Base-by-base conservation (phyloP, 345 rosid species). In the Boechera retrofracta region DNA sequence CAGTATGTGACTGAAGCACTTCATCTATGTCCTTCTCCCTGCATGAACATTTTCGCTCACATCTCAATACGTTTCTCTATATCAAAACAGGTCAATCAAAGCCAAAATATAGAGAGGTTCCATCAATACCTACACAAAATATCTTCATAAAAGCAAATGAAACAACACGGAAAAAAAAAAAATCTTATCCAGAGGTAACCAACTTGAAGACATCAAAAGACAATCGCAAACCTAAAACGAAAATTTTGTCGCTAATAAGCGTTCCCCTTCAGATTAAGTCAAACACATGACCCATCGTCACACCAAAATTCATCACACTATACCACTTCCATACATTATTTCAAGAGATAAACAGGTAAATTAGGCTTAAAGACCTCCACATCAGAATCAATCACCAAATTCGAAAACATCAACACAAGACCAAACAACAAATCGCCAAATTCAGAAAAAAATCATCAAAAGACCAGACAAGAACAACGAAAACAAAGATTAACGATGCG, bases 11-110 rank as follows among this genome's bases (percentile, higher is more conserved):
- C 79, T 95, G 99, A 81, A 92, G 77, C 24, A 92, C 99, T 86
- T 95, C 99, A 57, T 95, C 97, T 70, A 95, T 76, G 79, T 95
- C 99, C 65, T 91, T 95, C 88, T 95, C 99, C 10, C 97, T 92
- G 82, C 78, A 83, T 13, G 2, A 61, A 41, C 29, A 35, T 67
- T 29, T 60, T 9, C 2, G 4, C 24, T 42, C 16, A 2, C 26
- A 62, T 48, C 53, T 47, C 33, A 48, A 53, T 48, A 73, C 7
- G 18, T 62, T 71, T 42, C 16, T 38, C 9, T 38, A 38, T 7
- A 38, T 48, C n/a, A 5, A 26, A 21, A 53, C 3, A 53, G 32
- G 12, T 53, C 31, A 26, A 4, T 52, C 7, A 52, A 9, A 52
- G 5, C 56, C 28, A 53, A 36, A 3, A 67, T 67, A 36, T 38